These are phyloP conservation scores for Aspergillus homomorphus DNA, from an alignment of 495 filamentous ascomycete species.

Conservation along the genomic window DNA sequence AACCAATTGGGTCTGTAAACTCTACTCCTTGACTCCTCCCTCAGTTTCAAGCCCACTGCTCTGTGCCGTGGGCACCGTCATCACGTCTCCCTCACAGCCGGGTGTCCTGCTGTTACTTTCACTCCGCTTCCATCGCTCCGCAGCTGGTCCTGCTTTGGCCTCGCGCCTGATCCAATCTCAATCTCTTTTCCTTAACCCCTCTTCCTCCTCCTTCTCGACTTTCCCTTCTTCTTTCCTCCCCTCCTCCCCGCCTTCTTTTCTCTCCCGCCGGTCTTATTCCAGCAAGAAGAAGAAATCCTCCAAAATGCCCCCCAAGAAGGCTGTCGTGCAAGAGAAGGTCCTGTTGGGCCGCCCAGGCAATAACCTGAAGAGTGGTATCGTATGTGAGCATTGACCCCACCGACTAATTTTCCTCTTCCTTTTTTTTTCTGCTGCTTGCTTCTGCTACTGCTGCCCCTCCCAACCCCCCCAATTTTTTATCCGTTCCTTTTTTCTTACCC, in stretches of 20 bases:
- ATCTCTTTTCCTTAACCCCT: slow-evolving; percentile 22
- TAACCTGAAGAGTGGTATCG: slow-evolving; percentile 99
- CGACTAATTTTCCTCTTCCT: slow-evolving; percentile 10
- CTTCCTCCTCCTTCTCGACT: slow-evolving; percentile 22
- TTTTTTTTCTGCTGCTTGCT: slow-evolving; percentile 19
- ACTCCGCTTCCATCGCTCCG: slow-evolving; percentile 36
- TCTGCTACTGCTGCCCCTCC: slow-evolving; percentile 31
- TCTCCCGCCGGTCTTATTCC: slow-evolving; percentile 42
- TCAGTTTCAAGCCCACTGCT: slow-evolving; percentile 3
- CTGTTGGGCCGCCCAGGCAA: slow-evolving; percentile 91
- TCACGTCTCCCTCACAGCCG: slow-evolving; percentile 34
- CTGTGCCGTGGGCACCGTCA: slow-evolving; percentile 36
- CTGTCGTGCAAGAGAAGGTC: slow-evolving; percentile 53
- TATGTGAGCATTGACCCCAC: slow-evolving; percentile 61
- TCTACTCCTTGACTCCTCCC: slow-evolving; percentile 10
- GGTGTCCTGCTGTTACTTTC: slow-evolving; percentile 36
- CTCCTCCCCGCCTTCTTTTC: slow-evolving; percentile 29
- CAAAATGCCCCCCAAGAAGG: slow-evolving; percentile 55
- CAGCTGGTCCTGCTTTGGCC: slow-evolving; percentile 52
- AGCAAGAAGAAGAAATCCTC: slow-evolving; percentile 43
- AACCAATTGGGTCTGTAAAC: not conserved
- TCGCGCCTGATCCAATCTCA: slow-evolving; percentile 19
- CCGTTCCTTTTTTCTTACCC: slow-evolving; percentile 12
- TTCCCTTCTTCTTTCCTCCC: slow-evolving; percentile 16
- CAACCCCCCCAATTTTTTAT: slow-evolving; percentile 24